Conservation (phyloP, 2,329 filamentous ascomycete genomes). For the Hawksworthiomyces lignivorus region DNA sequence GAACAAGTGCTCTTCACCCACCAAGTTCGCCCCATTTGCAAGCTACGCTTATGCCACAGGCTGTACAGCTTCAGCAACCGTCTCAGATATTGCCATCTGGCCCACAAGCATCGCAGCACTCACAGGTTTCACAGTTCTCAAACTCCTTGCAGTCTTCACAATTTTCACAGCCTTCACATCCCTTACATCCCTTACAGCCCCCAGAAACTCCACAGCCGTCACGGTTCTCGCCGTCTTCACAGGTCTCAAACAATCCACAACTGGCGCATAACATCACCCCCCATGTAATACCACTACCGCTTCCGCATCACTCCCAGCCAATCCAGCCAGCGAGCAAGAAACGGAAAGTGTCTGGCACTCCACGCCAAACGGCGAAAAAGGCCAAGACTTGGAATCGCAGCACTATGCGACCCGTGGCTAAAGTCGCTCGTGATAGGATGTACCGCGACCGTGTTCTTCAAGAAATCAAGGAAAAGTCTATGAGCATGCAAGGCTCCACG, state of each 20-base stretch:
- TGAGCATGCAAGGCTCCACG: background rate
- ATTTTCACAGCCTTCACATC: background rate
- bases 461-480: conserved; percentile 10
- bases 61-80: background rate
- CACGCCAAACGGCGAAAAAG: too few relatives aligned
- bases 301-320: too few relatives aligned
- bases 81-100: background rate
- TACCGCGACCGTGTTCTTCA: conserved; percentile 11
- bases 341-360: too few relatives aligned
- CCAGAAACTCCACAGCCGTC: background rate
- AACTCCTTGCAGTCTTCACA: too few relatives aligned
- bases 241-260: too few relatives aligned
- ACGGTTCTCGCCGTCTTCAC: background rate
- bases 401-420: conserved; percentile 6
- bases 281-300: too few relatives aligned
- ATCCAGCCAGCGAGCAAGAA: too few relatives aligned
- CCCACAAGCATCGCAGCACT: background rate
- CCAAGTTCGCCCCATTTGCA: too few relatives aligned
- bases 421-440: conserved; percentile 8
- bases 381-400: background rate
- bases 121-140: background rate
- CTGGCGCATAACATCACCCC: too few relatives aligned
- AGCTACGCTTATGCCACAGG: too few relatives aligned
- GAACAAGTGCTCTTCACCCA: too few relatives aligned
- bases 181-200: background rate